These are phyloP conservation scores for Polygonum maritimum DNA, from an alignment of 148 eudicot species.

Conservation along the genomic window DNA sequence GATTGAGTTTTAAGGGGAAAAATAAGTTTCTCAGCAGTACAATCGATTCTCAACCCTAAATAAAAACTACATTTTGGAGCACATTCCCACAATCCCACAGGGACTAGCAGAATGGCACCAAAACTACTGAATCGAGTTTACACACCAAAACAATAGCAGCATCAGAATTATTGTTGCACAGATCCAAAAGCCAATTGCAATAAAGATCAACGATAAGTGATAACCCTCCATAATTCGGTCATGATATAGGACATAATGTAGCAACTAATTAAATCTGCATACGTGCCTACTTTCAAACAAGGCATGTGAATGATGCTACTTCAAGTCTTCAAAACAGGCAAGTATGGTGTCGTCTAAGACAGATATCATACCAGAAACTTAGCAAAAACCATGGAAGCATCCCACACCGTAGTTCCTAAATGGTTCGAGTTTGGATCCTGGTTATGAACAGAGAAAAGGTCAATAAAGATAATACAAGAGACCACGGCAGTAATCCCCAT, in stretches of 20 bases:
- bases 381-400: conserved; percentile 88
- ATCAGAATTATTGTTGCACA: neutral
- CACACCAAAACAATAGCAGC: neutral
- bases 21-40: neutral
- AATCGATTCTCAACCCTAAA: neutral
- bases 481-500: neutral
- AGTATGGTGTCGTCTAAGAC: neutral
- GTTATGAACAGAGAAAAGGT: conserved; percentile 11
- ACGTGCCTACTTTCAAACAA: neutral
- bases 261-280: neutral
- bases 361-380: conserved; percentile 63
- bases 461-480: neutral
- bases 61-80: neutral
- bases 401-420: conserved; percentile 96
- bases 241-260: neutral
- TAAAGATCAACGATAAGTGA: neutral
- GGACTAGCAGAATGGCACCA: neutral
- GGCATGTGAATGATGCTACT: neutral
- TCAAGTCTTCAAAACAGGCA: neutral
- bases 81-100: neutral
- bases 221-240: neutral
- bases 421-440: conserved; percentile 98
- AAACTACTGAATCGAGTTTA: neutral
- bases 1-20: neutral
- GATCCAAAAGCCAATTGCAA: neutral